Conservation (phyloP, 2,329 filamentous ascomycete species). For the Fusarium sulawesiense region DNA sequence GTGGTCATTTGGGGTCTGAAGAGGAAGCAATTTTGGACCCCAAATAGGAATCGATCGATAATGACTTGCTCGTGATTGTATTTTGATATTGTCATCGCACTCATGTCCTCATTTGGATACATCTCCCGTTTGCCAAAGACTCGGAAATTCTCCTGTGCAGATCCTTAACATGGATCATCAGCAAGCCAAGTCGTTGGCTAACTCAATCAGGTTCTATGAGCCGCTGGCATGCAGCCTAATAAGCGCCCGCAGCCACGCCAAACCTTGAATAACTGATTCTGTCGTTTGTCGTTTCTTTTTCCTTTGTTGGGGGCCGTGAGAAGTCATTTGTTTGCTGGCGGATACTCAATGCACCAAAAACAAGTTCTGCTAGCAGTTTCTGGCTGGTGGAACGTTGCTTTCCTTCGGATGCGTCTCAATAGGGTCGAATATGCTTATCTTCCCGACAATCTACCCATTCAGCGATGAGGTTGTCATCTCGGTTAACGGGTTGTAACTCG, state of each 20-base stretch:
- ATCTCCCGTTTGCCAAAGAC: neutral
- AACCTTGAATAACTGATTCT: neutral
- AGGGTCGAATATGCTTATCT: neutral
- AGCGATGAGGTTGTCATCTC: neutral
- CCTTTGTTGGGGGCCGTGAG: conserved; percentile 17
- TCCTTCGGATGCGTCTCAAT: neutral
- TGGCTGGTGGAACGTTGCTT: neutral
- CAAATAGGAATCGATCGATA: neutral
- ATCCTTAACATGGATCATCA: neutral
- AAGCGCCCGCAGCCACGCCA: neutral
- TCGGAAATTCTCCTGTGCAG: conserved; percentile 7
- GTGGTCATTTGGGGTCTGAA: neutral
- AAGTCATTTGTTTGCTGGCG: neutral
- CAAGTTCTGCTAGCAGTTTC: conserved; percentile 4
- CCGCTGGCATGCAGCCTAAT: conserved; percentile 12
- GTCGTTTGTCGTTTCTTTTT: neutral
- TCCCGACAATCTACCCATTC: neutral
- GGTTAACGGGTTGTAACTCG: neutral
- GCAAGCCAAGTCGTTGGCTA: conserved; percentile 8
- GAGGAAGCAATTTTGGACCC: neutral
- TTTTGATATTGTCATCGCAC: neutral
- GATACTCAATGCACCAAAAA: neutral
- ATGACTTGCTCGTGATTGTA: neutral
- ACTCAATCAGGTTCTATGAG: conserved; percentile 14
- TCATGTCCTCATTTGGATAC: neutral